A percentile compares a stretch with the other conserved stretches of the same genome.
These are phyloP conservation scores for Erysimum pusillum DNA, from an alignment of 441 rosid species.

Conservation along the genomic window DNA sequence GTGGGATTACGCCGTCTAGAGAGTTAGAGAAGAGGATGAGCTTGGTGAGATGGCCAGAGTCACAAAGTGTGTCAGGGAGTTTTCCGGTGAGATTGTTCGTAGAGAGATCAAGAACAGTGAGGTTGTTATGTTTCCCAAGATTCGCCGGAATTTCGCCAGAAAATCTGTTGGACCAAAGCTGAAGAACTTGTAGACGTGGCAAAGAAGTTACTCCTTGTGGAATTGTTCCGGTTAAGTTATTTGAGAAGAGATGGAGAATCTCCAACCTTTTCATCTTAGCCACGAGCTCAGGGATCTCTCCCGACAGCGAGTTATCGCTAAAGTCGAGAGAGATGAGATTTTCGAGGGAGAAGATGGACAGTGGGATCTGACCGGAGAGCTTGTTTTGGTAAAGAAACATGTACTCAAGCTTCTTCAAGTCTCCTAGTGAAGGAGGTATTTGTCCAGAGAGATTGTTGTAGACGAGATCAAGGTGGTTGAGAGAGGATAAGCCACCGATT, in stretches of 20 bases:
- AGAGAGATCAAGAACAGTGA: conserved; percentile 84
- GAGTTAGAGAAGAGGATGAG: conserved; percentile 85
- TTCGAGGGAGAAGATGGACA: conserved; percentile 59
- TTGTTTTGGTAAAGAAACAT: conserved; percentile 84
- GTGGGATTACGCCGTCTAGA: conserved; percentile 66
- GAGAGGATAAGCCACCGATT: conserved; percentile 60
- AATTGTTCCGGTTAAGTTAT: conserved; percentile 70
- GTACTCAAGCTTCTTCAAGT: conserved; percentile 65
- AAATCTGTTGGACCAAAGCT: conserved; percentile 81
- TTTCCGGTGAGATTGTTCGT: conserved; percentile 76
- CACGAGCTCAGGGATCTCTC: conserved; percentile 74
- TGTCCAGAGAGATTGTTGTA: conserved; percentile 82
- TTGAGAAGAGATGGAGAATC: conserved; percentile 89
- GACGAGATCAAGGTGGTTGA: conserved; percentile 87
- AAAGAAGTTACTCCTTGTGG: conserved; percentile 65
- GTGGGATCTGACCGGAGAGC: conserved; percentile 70
- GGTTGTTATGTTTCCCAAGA: conserved; percentile 72
- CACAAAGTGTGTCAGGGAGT: conserved; percentile 71
- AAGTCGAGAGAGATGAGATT: conserved; percentile 78
- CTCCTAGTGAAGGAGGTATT: conserved; percentile 74
- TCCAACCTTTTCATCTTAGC: conserved; percentile 65
- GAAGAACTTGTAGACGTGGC: conserved; percentile 84
- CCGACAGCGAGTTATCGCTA: conserved; percentile 76
- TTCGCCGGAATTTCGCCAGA: conserved; percentile 69
- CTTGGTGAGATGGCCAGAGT: conserved; percentile 73